Evolutionary conservation across 2,329 filamentous ascomycete genomes (phyloP), one percentile per base, ranked within the genome.

Genomic region (Elsinoe necatrix): DNA sequence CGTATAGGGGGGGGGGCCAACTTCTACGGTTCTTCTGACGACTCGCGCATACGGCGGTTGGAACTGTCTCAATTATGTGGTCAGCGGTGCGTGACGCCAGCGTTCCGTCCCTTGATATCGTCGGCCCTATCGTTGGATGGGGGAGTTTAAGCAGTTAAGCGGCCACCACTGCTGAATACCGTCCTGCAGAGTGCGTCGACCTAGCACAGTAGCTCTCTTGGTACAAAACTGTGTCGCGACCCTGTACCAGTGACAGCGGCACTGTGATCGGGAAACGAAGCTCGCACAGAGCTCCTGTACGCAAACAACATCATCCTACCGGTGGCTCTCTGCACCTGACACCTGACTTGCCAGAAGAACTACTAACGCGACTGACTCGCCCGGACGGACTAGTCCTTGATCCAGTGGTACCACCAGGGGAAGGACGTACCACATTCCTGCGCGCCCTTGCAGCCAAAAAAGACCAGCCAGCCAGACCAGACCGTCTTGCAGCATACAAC

Each of bases 351-450:
- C 25, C 25, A 31, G 29, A 5, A 50, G 16, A 16, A 37, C 48
- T 9, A 25, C 23, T 18, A 34, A 35, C 48, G 21, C 18, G 41
- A 52, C 48, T 52, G 48, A 52, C 48, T 52, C 48, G 48, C 27
- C 16, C 23, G 5, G 31, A 14, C 29, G 18, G 41, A 43, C 41
- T 43, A 43, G 41, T 12, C 20, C 12, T 37, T 23, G 41, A 43
- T 43, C 41, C 41, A 43, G 18, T 25, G 41, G 41, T 45, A 45
- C 41, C 41, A 45, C 41, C 41, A 45, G 41, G 41, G 41, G 41
- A 45, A 45, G 41, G 41, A 45, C 41, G 48, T 52, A 52, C 48
- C 48, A 52, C 48, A 52, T 35, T 52, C 48, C 48, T 52, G 20
- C 16, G 20, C 21, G 48, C 48, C 48, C 48, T 52, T 52, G 48